Evolutionary conservation across 805 yeast species (phyloP), one percentile per base, ranked within the genome.

Genomic region (Torulaspora gathmanii): DNA sequence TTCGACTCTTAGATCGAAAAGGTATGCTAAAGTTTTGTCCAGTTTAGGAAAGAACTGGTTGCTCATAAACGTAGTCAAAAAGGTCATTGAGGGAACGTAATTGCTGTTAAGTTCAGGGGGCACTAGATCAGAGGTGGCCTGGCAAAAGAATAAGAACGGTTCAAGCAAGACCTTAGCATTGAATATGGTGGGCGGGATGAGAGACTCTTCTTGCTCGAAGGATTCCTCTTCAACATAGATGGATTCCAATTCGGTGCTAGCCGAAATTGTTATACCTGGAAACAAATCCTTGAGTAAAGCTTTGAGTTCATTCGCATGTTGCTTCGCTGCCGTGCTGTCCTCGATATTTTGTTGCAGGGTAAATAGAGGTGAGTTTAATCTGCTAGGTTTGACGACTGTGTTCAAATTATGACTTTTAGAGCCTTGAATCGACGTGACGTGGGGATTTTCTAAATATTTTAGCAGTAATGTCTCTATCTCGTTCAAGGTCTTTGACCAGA

Each of bases 121-220:
- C 9, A 75, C 61, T 4, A 73, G 56, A 2, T 71, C 55, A 9
- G 72, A 67, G 1, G 85, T 68, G 1, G 86, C 80, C 36, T 85
- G 81, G 20, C 80, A 70, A 57, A 86, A 87, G 10, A 80, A 67
- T 38, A 87, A 71, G 30, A 87, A 79, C 30, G 86, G 82, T 46
- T 85, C 95, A 39, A 87, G 64, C 12, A 89, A 75, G 4, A 85
- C 74, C 52, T 90, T 75, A 83, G 90, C 86, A 56, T 89, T 87
- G 64, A 84, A 80, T 12, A 88, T 74, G 56, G 80, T 80, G 2
- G 87, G 80, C 0, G 81, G 79, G 2, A 86, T 84, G 30, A 87
- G 64, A 3, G 81, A 73, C 49, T 83, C 81, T 42, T 82, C 82
- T 53, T 77, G 74, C 17, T 79, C 71, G 47, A 73, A 73, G 2